Evolutionary conservation across 306 rosid genomes (phyloP).

Genomic region (Begonia fuchsioides): DNA sequence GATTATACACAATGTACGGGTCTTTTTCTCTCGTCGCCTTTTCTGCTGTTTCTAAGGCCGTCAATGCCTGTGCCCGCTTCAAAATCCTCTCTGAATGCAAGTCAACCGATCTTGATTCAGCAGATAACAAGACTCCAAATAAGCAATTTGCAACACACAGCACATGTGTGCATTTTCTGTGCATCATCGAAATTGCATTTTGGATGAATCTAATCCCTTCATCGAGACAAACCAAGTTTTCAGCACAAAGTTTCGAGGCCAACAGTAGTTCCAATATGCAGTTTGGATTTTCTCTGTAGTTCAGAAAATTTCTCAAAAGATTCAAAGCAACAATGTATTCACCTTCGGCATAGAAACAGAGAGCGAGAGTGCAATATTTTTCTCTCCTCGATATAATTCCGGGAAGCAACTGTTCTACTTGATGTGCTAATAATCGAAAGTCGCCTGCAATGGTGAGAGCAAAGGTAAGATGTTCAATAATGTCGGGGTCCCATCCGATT

Average conservation of each 20-base stretch:
- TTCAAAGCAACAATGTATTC: slow-evolving; percentile 47
- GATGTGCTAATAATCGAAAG: slow-evolving; percentile 39
- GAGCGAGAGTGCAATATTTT: slow-evolving; percentile 40
- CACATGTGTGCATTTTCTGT: slow-evolving; percentile 48
- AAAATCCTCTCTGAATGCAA: slow-evolving; percentile 55
- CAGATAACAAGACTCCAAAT: slow-evolving; percentile 54
- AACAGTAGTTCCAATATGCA: slow-evolving; percentile 38
- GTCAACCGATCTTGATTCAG: slow-evolving; percentile 32
- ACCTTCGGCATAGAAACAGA: slow-evolving; percentile 65
- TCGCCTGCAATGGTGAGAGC: slow-evolving; percentile 63
- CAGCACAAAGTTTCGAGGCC: slow-evolving; percentile 79
- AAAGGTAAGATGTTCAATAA: slow-evolving; percentile 69
- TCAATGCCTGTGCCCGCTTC: slow-evolving; percentile 54
- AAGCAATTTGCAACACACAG: slow-evolving; percentile 46
- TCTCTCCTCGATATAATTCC: slow-evolving; percentile 48
- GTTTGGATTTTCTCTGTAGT: slow-evolving; percentile 33
- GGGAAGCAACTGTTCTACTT: slow-evolving; percentile 62
- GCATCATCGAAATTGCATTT: slow-evolving; percentile 38
- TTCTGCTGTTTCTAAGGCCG: slow-evolving; percentile 40
- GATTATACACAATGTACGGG: slow-evolving; percentile 53
- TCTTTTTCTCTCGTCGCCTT: slow-evolving; percentile 39
- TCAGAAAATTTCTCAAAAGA: slow-evolving; percentile 57
- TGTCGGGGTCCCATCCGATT: slow-evolving; percentile 63
- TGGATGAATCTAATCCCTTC: slow-evolving; percentile 45
- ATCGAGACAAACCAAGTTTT: slow-evolving; percentile 29